Evolutionary conservation across 257 asterid genomes (phyloP).

Genomic region (Ocimum tenuiflorum): DNA sequence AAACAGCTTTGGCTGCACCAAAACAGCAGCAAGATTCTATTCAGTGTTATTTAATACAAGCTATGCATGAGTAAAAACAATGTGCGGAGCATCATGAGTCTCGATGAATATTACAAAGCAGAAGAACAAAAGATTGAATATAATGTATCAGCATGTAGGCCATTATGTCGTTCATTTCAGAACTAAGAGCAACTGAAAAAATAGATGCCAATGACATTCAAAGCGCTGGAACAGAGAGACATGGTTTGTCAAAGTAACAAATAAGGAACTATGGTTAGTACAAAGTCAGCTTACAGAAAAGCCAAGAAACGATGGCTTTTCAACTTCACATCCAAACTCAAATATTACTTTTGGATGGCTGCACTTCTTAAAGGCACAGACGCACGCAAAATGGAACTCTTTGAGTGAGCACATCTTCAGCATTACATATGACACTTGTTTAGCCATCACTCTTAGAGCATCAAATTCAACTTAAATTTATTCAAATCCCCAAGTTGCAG

Average conservation of each 20-base stretch:
- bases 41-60: not conserved
- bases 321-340: no score
- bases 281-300: no score
- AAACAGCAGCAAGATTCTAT: not conserved
- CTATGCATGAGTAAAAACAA: not conserved
- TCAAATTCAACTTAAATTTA: not conserved
- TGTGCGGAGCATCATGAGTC: not conserved
- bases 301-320: no score
- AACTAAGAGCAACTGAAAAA: slow-evolving; percentile 1
- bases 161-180: not conserved
- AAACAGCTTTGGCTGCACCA: not conserved
- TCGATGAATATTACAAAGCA: not conserved
- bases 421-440: not conserved
- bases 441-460: not conserved
- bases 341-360: no score
- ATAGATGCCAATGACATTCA: not conserved
- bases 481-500: not conserved
- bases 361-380: no score
- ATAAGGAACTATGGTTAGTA: not conserved
- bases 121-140: not conserved
- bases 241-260: not conserved
- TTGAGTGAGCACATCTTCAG: not conserved
- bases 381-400: not conserved
- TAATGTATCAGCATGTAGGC: not conserved
- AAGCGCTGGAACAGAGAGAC: not conserved